A percentile compares a stretch with the other conserved stretches of the same genome.
These are phyloP conservation scores for Oenanthe javanica DNA, from an alignment of 140 eudicot species.

Conservation along the genomic window DNA sequence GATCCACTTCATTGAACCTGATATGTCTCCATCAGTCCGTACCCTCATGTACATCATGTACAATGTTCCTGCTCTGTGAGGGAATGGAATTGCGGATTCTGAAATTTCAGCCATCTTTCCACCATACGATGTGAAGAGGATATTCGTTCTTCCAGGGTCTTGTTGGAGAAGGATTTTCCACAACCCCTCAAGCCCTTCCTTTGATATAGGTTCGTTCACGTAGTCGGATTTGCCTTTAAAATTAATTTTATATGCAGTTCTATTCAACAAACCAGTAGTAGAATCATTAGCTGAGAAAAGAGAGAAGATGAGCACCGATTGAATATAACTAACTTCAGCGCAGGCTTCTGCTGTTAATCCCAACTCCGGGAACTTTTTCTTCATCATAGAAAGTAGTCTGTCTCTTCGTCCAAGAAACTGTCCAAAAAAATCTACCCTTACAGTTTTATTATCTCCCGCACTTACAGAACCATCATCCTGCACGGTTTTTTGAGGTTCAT, in stretches of 20 bases:
- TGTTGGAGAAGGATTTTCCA: neutral
- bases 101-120: neutral
- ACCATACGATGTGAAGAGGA: neutral
- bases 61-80: neutral
- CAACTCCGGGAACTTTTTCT: neutral
- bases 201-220: neutral
- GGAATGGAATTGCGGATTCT: conserved; percentile 1
- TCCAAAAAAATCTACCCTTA: neutral
- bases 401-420: neutral
- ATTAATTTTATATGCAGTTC: neutral
- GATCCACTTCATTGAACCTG: neutral
- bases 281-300: neutral
- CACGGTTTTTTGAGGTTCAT: neutral
- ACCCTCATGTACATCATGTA: conserved; percentile 5
- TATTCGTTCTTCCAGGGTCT: neutral
- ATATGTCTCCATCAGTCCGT: neutral
- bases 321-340: neutral
- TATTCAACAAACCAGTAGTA: neutral
- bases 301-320: neutral
- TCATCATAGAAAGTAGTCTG: neutral
- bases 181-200: neutral
- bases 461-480: neutral
- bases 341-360: neutral
- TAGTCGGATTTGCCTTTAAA: neutral
- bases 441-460: neutral